These are phyloP conservation scores for Euptelea pleiosperma DNA, from an alignment of 164 flowering plant genomes.

Conservation along the genomic window DNA sequence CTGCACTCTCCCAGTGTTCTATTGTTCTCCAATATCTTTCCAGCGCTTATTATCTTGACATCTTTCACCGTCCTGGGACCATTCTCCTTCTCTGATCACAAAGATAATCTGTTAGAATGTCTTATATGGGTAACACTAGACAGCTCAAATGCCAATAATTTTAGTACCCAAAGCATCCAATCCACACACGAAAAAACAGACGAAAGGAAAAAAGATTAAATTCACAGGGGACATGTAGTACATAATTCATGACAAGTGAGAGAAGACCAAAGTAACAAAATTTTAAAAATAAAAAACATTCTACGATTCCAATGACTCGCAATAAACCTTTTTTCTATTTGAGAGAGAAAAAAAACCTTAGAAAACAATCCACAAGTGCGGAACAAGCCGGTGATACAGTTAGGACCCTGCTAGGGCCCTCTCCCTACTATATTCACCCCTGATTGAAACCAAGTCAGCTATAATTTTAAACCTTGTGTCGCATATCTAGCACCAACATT, in stretches of 20 bases:
- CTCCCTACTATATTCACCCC: too few species aligned
- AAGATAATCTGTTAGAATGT: constrained; percentile 4
- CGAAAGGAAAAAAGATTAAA: background rate
- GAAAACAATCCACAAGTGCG: background rate
- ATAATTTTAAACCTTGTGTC: too few species aligned
- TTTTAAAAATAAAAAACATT: background rate
- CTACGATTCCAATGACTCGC: too few species aligned
- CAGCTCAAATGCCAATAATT: background rate
- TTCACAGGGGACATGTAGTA: background rate
- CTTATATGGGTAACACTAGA: too few species aligned
- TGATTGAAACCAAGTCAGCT: background rate
- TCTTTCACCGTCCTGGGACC: constrained; percentile 84
- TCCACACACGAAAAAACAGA: too few species aligned
- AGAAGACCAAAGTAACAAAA: too few species aligned
- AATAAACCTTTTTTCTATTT: background rate
- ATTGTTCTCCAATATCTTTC: constrained; percentile 75
- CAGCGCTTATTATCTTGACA: constrained; percentile 74
- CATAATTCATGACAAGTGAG: too few species aligned
- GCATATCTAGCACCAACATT: too few species aligned
- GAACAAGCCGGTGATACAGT: too few species aligned
- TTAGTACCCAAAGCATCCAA: background rate
- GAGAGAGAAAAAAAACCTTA: background rate
- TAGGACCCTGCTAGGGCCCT: too few species aligned
- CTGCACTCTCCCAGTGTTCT: constrained; percentile 71
- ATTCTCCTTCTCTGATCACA: constrained; percentile 58